Percentiles rank a stretch among this genome's conserved stretches.
These are phyloP conservation scores for Bullera alba DNA, from an alignment of 768 basidiomycete species.

Conservation along the genomic window DNA sequence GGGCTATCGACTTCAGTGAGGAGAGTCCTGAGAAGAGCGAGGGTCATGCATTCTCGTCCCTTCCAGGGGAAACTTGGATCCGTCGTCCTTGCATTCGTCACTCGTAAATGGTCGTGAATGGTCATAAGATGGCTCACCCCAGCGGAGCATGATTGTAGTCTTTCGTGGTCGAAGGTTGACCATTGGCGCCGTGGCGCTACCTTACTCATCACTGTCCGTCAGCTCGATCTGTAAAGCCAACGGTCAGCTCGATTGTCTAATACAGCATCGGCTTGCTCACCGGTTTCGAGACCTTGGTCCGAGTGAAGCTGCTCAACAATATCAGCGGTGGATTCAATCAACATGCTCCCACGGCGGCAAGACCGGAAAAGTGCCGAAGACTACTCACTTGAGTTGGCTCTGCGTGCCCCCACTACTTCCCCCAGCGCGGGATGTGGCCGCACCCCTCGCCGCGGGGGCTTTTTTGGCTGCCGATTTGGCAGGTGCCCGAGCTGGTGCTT, in stretches of 20 bases:
- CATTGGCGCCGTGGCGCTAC: too few species aligned
- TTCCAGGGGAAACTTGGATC: too few species aligned
- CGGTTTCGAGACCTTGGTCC: background rate
- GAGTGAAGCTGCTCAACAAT: background rate
- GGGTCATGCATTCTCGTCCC: too few species aligned
- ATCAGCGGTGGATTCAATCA: background rate
- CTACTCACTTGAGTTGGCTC: slow-evolving; percentile 10
- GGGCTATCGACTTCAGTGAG: slow-evolving; percentile 77
- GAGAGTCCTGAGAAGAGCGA: slow-evolving; percentile 68
- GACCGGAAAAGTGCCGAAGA: background rate
- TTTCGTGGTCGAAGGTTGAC: too few species aligned
- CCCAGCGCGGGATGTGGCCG: slow-evolving; percentile 2
- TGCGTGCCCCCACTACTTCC: slow-evolving; percentile 6
- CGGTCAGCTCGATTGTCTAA: background rate
- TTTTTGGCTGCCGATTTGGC: slow-evolving; percentile 44
- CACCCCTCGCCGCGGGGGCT: slow-evolving; percentile 18
- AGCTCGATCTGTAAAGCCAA: slow-evolving; percentile 1
- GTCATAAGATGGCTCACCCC: too few species aligned
- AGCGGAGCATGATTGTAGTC: too few species aligned
- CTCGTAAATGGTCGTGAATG: too few species aligned
- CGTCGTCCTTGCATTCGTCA: too few species aligned
- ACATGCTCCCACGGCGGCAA: background rate
- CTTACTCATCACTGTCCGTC: slow-evolving; percentile 7
- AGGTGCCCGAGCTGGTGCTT: slow-evolving; percentile 52
- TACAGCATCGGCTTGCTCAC: background rate